Conservation (phyloP, 1,284 basidiomycete species). For the Mycocalia duriaeana region DNA sequence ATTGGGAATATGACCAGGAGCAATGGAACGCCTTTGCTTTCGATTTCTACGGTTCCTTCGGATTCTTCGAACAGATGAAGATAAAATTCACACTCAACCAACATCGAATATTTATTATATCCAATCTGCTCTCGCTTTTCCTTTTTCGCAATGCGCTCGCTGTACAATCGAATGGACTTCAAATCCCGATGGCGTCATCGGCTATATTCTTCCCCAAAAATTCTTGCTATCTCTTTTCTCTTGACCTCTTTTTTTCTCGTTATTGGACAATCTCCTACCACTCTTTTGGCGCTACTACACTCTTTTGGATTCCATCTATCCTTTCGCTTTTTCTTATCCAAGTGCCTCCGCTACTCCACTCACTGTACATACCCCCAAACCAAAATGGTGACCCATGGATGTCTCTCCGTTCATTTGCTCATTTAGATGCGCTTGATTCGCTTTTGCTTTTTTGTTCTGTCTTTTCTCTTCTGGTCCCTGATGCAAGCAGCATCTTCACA, state of each 20-base stretch:
- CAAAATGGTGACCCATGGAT: too few relatives aligned
- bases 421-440: too few relatives aligned
- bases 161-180: neutral
- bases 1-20: slow-evolving; percentile 26
- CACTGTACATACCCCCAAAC: neutral
- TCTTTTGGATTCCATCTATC: neutral
- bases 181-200: neutral
- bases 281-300: neutral
- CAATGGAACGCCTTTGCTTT: slow-evolving; percentile 19
- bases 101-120: neutral
- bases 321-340: neutral
- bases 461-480: too few relatives aligned
- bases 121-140: neutral
- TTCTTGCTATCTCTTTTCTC: neutral
- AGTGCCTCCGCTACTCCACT: neutral
- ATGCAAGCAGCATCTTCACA: too few relatives aligned
- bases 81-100: neutral
- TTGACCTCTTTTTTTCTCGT: neutral
- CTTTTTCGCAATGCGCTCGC: neutral
- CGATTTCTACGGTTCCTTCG: slow-evolving; percentile 19
- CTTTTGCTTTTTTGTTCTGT: too few relatives aligned
- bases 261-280: neutral
- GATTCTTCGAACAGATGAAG: slow-evolving; percentile 6
- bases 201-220: neutral
- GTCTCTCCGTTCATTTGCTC: too few relatives aligned